Evolutionary conservation across 768 basidiomycete species (phyloP).

Genomic region (Favolaschia claudopus): DNA sequence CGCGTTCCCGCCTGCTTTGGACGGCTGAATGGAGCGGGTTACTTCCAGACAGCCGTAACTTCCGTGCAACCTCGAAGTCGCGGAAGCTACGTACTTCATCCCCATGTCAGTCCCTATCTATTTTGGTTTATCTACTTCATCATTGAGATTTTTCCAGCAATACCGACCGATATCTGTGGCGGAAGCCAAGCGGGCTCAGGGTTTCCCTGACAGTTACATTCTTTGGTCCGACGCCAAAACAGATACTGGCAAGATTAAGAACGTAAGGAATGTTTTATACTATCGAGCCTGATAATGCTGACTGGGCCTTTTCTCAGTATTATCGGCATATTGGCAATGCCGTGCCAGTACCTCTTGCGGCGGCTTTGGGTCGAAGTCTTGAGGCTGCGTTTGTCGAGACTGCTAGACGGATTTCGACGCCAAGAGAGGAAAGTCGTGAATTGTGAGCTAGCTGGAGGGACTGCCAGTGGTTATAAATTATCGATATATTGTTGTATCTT

Average conservation of each 20-base stretch:
- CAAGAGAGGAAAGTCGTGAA: conserved; percentile 6
- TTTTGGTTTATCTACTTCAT: neutral
- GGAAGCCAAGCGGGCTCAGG: conserved; percentile 79
- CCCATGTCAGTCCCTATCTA: conserved; percentile 30
- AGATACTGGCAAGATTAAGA: conserved; percentile 46
- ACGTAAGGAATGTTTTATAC: conserved; percentile 52
- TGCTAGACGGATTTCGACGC: neutral
- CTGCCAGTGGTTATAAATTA: too few relatives aligned
- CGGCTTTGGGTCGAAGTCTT: conserved; percentile 56
- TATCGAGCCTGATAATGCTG: conserved; percentile 2
- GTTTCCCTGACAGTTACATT: conserved; percentile 76
- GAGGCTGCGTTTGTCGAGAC: conserved; percentile 7
- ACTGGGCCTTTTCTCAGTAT: conserved; percentile 53
- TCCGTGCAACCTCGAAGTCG: conserved; percentile 59
- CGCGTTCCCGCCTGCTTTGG: conserved; percentile 63
- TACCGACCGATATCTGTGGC: conserved; percentile 70
- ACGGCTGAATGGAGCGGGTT: conserved; percentile 56
- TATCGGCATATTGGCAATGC: conserved; percentile 83
- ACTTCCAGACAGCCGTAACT: conserved; percentile 75
- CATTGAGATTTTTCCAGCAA: conserved; percentile 54
- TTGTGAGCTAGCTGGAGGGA: too few relatives aligned
- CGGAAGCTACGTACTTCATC: conserved; percentile 52
- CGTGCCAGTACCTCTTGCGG: conserved; percentile 74
- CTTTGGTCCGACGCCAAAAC: conserved; percentile 58
- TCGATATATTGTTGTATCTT: too few relatives aligned